Evolutionary conservation across 495 filamentous ascomycete genomes (phyloP).

Genomic region (Niebla homalea): DNA sequence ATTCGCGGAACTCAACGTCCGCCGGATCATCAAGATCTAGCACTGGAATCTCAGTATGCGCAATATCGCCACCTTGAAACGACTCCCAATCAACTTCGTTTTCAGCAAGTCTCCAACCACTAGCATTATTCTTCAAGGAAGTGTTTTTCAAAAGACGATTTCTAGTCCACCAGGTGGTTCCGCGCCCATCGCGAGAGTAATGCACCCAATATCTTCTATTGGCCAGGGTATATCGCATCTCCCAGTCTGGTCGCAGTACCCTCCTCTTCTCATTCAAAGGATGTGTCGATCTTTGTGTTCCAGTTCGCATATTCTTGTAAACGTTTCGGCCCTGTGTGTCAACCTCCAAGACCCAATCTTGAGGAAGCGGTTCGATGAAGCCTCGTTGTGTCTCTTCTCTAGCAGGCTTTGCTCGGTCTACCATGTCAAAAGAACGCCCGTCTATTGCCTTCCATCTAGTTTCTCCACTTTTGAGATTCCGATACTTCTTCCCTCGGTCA

Average conservation of each 20-base stretch:
- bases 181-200: constrained; percentile 4
- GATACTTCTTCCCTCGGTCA: constrained; percentile 9
- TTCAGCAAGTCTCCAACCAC: constrained; percentile 5
- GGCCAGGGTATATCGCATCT: constrained; percentile 8
- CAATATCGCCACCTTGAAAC: constrained; percentile 7
- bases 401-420: background rate
- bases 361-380: constrained; percentile 7
- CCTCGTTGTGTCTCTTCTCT: background rate
- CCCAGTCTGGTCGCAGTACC: constrained; percentile 6
- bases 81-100: constrained; percentile 4
- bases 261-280: constrained; percentile 3
- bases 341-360: background rate
- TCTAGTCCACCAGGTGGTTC: constrained; percentile 7
- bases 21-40: constrained; percentile 8
- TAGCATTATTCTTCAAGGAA: constrained; percentile 8
- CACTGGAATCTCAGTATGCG: constrained; percentile 8
- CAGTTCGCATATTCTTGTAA: constrained; percentile 1
- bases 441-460: constrained; percentile 7
- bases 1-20: constrained; percentile 7
- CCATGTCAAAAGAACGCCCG: background rate
- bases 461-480: background rate
- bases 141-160: constrained; percentile 9
- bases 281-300: constrained; percentile 3
- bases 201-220: constrained; percentile 6
- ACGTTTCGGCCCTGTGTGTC: background rate